Base-by-base conservation (phyloP, 345 rosid genomes). In the Psidium guajava region DNA sequence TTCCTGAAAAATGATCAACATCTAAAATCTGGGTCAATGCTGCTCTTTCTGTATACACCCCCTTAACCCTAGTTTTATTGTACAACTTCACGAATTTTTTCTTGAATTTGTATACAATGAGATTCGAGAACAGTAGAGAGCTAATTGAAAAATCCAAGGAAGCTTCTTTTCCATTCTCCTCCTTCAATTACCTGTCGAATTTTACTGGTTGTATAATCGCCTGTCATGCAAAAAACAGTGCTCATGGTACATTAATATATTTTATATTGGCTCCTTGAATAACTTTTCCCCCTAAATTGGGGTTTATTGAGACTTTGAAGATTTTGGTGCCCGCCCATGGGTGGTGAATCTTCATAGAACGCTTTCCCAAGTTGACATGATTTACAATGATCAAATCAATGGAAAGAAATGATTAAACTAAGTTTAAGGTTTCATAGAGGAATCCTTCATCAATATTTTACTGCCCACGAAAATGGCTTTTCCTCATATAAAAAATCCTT, bases 371-470 rank as follows among this genome's bases (percentile, higher is more conserved):
- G 82, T 82, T 36, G 87, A 59, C 54, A 61, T 61, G 21, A 85
- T 57, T 27, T 57, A 83, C 49, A 20, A 42, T 36, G 44, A 69
- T 22, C 47, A 58, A 47, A 82, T 27, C 69, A 36, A 36, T 58
- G 49, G 20, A 82, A 85, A 36, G 49, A 58, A 59, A 57, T 85
- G 61, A 81, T 58, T 81, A 82, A 85, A 85, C 61, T 18, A 61
- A 18, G 86, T 86, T 86, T 86, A 86, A 86, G 84, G 87, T 82
- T 86, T 86, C 82, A 42, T 82, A 81, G 58, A 42, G 58, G 28
- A 59, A 56, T 85, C 61, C 82, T 85, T 52, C 40, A 75, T 85
- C 20, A 53, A 50, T 58, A 32, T 61, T 55, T 20, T 36, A 36
- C 47, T 18, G 77, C 77, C 77, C 77, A 69, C 22, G 47, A 40